Conservation (phyloP, 1,139 yeast genomes). For the Magnusiomyces magnusii region DNA sequence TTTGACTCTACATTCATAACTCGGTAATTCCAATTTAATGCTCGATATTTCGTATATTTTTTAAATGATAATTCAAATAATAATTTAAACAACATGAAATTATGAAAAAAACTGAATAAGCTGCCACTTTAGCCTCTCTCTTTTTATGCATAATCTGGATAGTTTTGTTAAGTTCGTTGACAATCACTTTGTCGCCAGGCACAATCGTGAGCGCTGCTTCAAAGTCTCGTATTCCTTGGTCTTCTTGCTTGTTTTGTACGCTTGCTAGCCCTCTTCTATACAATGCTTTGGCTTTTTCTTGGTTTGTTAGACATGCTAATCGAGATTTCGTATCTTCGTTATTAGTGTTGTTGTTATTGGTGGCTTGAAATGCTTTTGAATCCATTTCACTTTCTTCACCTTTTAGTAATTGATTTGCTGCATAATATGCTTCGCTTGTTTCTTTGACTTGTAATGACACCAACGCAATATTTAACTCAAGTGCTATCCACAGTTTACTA, state of each 20-base stretch:
- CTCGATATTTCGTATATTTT: too few species aligned
- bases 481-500: constrained; percentile 46
- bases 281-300: constrained; percentile 67
- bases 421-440: constrained; percentile 47
- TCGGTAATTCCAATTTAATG: too few species aligned
- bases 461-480: constrained; percentile 64
- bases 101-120: constrained; percentile 68
- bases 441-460: constrained; percentile 58
- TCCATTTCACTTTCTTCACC: constrained; percentile 31
- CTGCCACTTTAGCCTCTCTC: constrained; percentile 68
- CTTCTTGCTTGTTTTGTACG: constrained; percentile 57
- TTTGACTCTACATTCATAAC: too few species aligned
- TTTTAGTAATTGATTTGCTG: constrained; percentile 60
- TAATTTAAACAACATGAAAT: too few species aligned
- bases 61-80: too few species aligned
- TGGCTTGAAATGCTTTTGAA: too few species aligned
- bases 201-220: constrained; percentile 56
- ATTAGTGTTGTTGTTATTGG: background rate
- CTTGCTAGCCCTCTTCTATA: constrained; percentile 81
- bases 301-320: background rate
- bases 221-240: constrained; percentile 58
- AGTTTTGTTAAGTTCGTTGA: constrained; percentile 58
- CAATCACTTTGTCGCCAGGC: constrained; percentile 71
- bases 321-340: constrained; percentile 18
- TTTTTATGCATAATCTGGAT: constrained; percentile 47